A percentile compares a stretch with the other conserved stretches of the same genome.
Conservation (phyloP, 1,139 yeast species). For the Pichia sp. region DNA sequence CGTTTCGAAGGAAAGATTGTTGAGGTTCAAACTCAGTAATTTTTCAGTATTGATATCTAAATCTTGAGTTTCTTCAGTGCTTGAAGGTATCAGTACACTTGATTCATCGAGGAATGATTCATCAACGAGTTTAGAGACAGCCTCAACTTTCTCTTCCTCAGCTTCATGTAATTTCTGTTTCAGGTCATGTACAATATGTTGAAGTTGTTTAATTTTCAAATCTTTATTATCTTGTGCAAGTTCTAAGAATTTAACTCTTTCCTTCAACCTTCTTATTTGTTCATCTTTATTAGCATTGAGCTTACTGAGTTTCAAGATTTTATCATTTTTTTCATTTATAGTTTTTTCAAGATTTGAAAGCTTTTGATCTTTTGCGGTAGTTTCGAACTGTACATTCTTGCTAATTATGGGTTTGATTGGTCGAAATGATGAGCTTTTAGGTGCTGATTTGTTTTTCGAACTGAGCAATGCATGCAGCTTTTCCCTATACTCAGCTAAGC, state of each 20-base stretch:
- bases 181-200: constrained; percentile 4
- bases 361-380: not conserved
- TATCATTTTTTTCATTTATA: constrained; percentile 7
- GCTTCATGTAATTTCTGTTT: not conserved
- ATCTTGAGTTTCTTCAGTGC: not conserved
- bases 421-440: not conserved
- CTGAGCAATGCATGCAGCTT: constrained; percentile 7
- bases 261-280: constrained; percentile 2
- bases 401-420: not conserved
- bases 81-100: too few relatives aligned
- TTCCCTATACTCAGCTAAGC: constrained; percentile 8
- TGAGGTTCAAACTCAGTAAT: constrained; percentile 8
- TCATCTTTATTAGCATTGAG: constrained; percentile 4
- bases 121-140: not conserved
- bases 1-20: not conserved
- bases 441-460: not conserved
- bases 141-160: not conserved
- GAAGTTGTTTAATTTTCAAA: constrained; percentile 5
- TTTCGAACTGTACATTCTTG: not conserved
- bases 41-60: constrained; percentile 11
- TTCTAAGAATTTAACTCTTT: constrained; percentile 2
- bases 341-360: constrained; percentile 2
- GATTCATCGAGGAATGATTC: not conserved
- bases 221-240: constrained; percentile 1
- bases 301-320: constrained; percentile 7